phyloP scores from a whole-genome alignment of 2,329 filamentous ascomycete genomes.

The Aotearoamyces nothofagi region DNA sequence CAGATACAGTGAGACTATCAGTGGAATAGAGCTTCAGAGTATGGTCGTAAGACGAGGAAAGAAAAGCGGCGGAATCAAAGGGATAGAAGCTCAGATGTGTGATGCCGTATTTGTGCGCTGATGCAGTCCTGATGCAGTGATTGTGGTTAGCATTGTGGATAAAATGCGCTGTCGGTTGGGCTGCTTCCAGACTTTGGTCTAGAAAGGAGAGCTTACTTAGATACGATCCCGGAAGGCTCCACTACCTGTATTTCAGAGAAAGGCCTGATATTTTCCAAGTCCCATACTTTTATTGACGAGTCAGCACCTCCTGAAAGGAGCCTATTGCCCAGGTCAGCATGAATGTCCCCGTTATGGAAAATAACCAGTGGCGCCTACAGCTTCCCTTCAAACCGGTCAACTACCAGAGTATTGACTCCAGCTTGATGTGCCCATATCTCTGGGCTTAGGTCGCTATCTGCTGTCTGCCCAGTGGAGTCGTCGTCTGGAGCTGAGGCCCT shows the following conservation, averaged over 20 bases:
- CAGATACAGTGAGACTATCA: slow-evolving; percentile 41
- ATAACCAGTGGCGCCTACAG: slow-evolving; percentile 42
- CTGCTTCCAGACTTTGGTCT: slow-evolving; percentile 37
- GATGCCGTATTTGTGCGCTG: slow-evolving; percentile 52
- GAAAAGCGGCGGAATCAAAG: slow-evolving; percentile 60
- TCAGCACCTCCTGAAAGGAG: slow-evolving; percentile 78
- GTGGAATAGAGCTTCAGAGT: slow-evolving; percentile 64
- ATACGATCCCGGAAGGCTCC: slow-evolving; percentile 35
- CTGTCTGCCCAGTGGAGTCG: slow-evolving; percentile 1
- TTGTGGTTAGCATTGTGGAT: slow-evolving; percentile 7
- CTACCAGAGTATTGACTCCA: slow-evolving; percentile 63
- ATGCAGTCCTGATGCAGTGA: slow-evolving; percentile 14
- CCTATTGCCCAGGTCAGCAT: slow-evolving; percentile 23
- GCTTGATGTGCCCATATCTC: slow-evolving; percentile 51
- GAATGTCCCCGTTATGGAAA: background rate
- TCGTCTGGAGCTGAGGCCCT: slow-evolving; percentile 15
- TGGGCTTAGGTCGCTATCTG: too few relatives aligned
- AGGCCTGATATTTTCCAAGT: slow-evolving; percentile 49
- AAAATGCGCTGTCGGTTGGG: slow-evolving; percentile 24
- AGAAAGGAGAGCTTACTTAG: too few relatives aligned
- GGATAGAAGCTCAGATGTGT: slow-evolving; percentile 67
- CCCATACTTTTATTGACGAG: slow-evolving; percentile 74
- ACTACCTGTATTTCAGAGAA: slow-evolving; percentile 30
- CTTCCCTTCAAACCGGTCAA: slow-evolving; percentile 70
- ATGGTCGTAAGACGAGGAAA: slow-evolving; percentile 66